These are phyloP conservation scores for Helicocarpus griseus DNA, from an alignment of 2,329 filamentous ascomycete species.

Conservation along the genomic window DNA sequence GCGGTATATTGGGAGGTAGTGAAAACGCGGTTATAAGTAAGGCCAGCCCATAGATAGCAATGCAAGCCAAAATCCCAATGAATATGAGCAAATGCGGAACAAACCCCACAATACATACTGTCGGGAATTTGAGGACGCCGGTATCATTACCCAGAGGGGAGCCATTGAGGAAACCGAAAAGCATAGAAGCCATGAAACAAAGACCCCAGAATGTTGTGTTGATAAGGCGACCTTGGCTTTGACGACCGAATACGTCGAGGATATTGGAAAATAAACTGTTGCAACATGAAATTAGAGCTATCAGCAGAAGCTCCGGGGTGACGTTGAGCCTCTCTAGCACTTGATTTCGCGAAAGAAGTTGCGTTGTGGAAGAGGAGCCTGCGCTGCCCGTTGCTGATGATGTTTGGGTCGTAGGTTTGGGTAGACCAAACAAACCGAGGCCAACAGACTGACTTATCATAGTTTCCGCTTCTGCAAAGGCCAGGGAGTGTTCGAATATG, in stretches of 20 bases:
- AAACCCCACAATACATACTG: slow-evolving; percentile 89
- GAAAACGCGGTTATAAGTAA: slow-evolving; percentile 65
- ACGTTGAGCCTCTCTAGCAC: slow-evolving; percentile 77
- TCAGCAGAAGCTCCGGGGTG: slow-evolving; percentile 75
- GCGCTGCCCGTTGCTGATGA: slow-evolving; percentile 28
- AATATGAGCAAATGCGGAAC: slow-evolving; percentile 88
- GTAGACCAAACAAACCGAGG: slow-evolving; percentile 52
- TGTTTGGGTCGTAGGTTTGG: slow-evolving; percentile 39
- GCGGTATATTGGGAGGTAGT: slow-evolving; percentile 43
- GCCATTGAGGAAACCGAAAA: slow-evolving; percentile 57
- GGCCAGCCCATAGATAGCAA: slow-evolving; percentile 66
- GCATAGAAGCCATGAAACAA: slow-evolving; percentile 78
- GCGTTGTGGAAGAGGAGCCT: slow-evolving; percentile 24
- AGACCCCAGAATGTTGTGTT: slow-evolving; percentile 86
- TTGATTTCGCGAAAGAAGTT: slow-evolving; percentile 37
- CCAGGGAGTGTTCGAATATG: slow-evolving; percentile 88
- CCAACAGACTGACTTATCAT: slow-evolving; percentile 73
- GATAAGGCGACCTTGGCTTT: slow-evolving; percentile 68
- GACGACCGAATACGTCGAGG: slow-evolving; percentile 69
- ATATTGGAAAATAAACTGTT: slow-evolving; percentile 80
- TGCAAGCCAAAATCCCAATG: slow-evolving; percentile 65
- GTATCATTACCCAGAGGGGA: slow-evolving; percentile 35
- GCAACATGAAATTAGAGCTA: slow-evolving; percentile 79
- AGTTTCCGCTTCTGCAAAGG: slow-evolving; percentile 90
- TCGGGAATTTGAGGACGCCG: slow-evolving; percentile 76